Base-by-base conservation (phyloP, 176 grass and related monocot genomes). In the Oryza coarctata region DNA sequence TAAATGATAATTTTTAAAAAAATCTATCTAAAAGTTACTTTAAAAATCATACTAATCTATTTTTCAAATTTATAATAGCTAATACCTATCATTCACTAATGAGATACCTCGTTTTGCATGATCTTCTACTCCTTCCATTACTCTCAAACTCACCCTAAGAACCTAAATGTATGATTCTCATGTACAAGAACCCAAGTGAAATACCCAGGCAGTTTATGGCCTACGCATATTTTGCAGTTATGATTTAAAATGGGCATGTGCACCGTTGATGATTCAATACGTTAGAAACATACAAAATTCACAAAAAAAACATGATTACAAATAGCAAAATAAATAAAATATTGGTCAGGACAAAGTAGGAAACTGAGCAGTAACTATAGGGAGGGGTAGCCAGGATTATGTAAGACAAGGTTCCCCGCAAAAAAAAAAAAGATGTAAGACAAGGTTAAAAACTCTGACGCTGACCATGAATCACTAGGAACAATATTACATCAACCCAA, bases 401-500 rank as follows among this genome's bases (percentile, higher is more conserved):
- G 28, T 12, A 23, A 75, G 43, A 58, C 72, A 11, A 35, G 43
- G 27, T 75, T 58, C n/a, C n/a, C n/a, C n/a, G n/a, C n/a, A n/a
- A n/a, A n/a, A n/a, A n/a, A n/a, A n/a, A n/a, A n/a, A n/a, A n/a
- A n/a, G n/a, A n/a, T 33, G 28, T 12, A 23, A 75, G 43, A 58
- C 72, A 11, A 35, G 43, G 27, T 75, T 58, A 49, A 31, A 58
- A 25, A 75, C 31, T 20, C 28, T 75, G 68, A 75, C 44, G 58
- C 73, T 11, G 33, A 75, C 20, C 73, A 55, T 75, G 47, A 35
- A 11, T 60, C 22, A 22, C 25, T 36, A 60, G 50, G 47, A 50
- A 74, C 31, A 32, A 55, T 55, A 55, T 34, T 30, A 57, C 72
- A 55, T 74, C 45, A 74, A 74, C 45, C 45, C 45, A 55, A 74